Percentiles rank a stretch among this genome's conserved stretches.
phyloP scores from a whole-genome alignment of 176 grass and related monocot species.

The Miscanthus lutarioriparius region DNA sequence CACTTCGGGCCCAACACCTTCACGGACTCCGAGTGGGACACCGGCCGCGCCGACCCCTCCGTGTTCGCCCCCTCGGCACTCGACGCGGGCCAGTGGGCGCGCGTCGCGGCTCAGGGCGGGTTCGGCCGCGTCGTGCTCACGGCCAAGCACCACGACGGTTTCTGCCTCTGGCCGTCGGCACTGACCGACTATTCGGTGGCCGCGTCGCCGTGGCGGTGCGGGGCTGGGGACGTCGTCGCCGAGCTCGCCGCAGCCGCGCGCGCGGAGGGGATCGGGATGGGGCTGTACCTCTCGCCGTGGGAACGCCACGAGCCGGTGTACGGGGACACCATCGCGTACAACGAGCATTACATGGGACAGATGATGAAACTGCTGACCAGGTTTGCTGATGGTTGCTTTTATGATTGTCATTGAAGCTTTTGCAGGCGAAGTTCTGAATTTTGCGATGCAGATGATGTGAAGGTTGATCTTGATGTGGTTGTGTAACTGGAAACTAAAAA shows the following conservation, averaged over 20 bases:
- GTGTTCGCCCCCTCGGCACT: slow-evolving; percentile 72
- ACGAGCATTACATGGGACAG: slow-evolving; percentile 85
- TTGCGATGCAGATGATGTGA: neutral
- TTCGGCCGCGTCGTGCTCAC: slow-evolving; percentile 82
- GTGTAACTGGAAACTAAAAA: slow-evolving; percentile 14
- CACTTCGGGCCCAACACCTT: slow-evolving; percentile 99
- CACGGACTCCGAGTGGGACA: slow-evolving; percentile 91
- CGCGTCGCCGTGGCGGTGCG: slow-evolving; percentile 66
- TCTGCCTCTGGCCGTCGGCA: slow-evolving; percentile 97
- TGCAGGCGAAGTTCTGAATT: slow-evolving; percentile 16
- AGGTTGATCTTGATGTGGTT: slow-evolving; percentile 27
- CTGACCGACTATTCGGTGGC: slow-evolving; percentile 82
- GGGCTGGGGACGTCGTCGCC: slow-evolving; percentile 70
- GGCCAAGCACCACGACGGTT: slow-evolving; percentile 92
- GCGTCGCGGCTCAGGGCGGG: slow-evolving; percentile 53
- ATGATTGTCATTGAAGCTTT: neutral
- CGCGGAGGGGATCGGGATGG: slow-evolving; percentile 59
- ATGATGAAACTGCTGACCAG: slow-evolving; percentile 88
- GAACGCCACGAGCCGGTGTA: slow-evolving; percentile 85
- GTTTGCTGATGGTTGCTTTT: slow-evolving; percentile 26
- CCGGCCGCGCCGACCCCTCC: slow-evolving; percentile 64
- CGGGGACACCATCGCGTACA: slow-evolving; percentile 71
- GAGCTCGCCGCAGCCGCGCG: slow-evolving; percentile 57
- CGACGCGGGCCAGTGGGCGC: slow-evolving; percentile 82
- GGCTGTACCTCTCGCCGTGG: slow-evolving; percentile 93